A percentile compares a stretch with the other conserved stretches of the same genome.
phyloP scores from a whole-genome alignment of 306 rosid species.

The Sindora glabra region DNA sequence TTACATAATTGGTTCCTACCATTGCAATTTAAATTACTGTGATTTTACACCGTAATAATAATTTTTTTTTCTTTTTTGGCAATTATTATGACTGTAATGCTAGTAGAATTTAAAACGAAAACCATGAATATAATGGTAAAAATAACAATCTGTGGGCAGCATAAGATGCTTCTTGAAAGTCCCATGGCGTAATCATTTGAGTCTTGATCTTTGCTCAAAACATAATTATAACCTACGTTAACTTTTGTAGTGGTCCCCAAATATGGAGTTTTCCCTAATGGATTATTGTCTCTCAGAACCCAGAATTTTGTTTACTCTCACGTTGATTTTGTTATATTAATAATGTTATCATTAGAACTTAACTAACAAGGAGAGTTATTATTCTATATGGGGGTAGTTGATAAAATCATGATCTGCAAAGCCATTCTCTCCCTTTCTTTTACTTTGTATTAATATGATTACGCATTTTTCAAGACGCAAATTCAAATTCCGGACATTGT shows the following conservation, averaged over 20 bases:
- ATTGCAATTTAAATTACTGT: not conserved
- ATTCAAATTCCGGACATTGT: too few species aligned
- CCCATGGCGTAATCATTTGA: constrained; percentile 23
- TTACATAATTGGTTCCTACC: too few species aligned
- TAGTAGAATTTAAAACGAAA: too few species aligned
- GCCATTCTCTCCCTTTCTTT: too few species aligned
- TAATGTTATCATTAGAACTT: constrained; percentile 6
- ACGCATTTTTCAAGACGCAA: too few species aligned
- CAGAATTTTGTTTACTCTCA: not conserved
- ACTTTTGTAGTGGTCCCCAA: constrained; percentile 53
- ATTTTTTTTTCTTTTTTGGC: too few species aligned
- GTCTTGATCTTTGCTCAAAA: constrained; percentile 22
- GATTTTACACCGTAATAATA: too few species aligned
- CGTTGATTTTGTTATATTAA: not conserved
- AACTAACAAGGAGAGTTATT: constrained; percentile 15
- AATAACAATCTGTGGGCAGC: too few species aligned
- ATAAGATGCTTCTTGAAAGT: constrained; percentile 24
- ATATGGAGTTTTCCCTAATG: constrained; percentile 1
- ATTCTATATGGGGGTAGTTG: not conserved
- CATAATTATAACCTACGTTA: constrained; percentile 44
- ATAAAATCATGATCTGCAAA: not conserved
- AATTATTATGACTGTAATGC: too few species aligned
- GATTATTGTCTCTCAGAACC: constrained; percentile 9
- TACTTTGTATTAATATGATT: too few species aligned
- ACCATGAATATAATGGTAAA: too few species aligned